Conservation (phyloP, 192 early-diverging fungal genomes). For the Coemansia interrupta region DNA sequence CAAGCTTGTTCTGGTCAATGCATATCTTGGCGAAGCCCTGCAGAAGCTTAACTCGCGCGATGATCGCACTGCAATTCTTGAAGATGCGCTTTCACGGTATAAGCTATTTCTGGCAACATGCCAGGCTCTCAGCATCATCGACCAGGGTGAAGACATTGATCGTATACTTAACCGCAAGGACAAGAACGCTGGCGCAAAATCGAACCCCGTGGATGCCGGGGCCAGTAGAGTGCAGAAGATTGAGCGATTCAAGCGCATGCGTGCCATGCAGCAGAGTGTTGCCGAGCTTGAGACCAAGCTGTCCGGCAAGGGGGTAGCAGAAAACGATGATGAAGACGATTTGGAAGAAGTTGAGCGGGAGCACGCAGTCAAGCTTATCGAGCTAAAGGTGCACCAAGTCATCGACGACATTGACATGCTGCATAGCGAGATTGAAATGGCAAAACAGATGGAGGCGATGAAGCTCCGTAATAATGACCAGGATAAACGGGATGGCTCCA, state of each 20-base stretch:
- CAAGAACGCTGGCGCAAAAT: constrained; percentile 19
- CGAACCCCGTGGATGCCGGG: constrained; percentile 16
- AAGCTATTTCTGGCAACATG: constrained; percentile 26
- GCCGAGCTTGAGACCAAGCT: constrained; percentile 74
- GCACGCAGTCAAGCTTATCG: constrained; percentile 65
- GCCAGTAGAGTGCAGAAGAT: constrained; percentile 32
- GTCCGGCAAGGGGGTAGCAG: constrained; percentile 45
- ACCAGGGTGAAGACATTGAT: constrained; percentile 54
- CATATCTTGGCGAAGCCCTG: constrained; percentile 41
- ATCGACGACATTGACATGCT: constrained; percentile 68
- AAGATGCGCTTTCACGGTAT: constrained; percentile 21
- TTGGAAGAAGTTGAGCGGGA: constrained; percentile 78
- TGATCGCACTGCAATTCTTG: constrained; percentile 11
- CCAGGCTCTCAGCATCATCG: constrained; percentile 17
- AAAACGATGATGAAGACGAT: constrained; percentile 48
- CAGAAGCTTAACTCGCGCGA: constrained; percentile 20
- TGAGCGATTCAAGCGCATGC: constrained; percentile 53
- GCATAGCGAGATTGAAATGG: constrained; percentile 74
- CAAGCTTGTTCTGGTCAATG: constrained; percentile 43
- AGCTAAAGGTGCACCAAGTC: constrained; percentile 67
- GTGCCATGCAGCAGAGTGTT: constrained; percentile 70
- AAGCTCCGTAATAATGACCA: constrained; percentile 15
- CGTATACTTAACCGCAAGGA: constrained; percentile 55
- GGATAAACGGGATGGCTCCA: constrained; percentile 6
- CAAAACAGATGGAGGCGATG: constrained; percentile 68